phyloP scores from a whole-genome alignment of 768 basidiomycete species.

The Lactarius akahatsu region DNA sequence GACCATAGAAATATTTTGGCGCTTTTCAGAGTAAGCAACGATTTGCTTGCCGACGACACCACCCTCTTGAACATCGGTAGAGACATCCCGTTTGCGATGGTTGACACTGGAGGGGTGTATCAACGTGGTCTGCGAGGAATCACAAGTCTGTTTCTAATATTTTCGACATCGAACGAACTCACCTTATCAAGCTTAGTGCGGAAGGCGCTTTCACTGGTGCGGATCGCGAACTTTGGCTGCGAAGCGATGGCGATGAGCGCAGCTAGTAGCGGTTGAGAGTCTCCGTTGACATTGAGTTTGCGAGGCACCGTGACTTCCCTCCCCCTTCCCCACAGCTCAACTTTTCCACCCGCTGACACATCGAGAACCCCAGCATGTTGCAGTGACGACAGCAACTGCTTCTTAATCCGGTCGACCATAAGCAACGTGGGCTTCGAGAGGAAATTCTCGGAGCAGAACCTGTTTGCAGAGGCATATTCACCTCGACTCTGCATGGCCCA shows the following conservation, averaged over 20 bases:
- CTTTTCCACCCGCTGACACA: conserved; percentile 66
- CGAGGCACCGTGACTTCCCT: conserved; percentile 52
- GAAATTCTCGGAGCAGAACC: conserved; percentile 85
- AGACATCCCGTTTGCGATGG: conserved; percentile 54
- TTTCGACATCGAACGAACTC: conserved; percentile 25
- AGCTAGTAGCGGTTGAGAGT: conserved; percentile 73
- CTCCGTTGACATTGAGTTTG: conserved; percentile 68
- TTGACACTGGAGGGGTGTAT: conserved; percentile 91
- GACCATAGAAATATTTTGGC: conserved; percentile 61
- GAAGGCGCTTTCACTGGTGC: conserved; percentile 62
- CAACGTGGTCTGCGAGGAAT: conserved; percentile 53
- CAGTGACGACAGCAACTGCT: conserved; percentile 72
- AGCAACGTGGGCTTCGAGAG: conserved; percentile 81
- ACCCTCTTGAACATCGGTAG: conserved; percentile 33
- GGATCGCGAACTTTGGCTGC: conserved; percentile 88
- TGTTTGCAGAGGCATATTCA: conserved; percentile 62
- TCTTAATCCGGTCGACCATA: conserved; percentile 76
- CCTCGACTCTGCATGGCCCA: conserved; percentile 65
- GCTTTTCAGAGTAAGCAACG: conserved; percentile 81
- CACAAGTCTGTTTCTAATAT: conserved; percentile 15
- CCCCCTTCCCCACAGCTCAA: conserved; percentile 35
- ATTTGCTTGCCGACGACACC: conserved; percentile 61
- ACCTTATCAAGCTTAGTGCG: conserved; percentile 87
- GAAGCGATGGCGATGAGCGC: conserved; percentile 82
- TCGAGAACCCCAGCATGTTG: conserved; percentile 80